A percentile compares a stretch with the other conserved stretches of the same genome.
phyloP scores from a whole-genome alignment of 1,284 basidiomycete species.

The Fomitopsis betulina region DNA sequence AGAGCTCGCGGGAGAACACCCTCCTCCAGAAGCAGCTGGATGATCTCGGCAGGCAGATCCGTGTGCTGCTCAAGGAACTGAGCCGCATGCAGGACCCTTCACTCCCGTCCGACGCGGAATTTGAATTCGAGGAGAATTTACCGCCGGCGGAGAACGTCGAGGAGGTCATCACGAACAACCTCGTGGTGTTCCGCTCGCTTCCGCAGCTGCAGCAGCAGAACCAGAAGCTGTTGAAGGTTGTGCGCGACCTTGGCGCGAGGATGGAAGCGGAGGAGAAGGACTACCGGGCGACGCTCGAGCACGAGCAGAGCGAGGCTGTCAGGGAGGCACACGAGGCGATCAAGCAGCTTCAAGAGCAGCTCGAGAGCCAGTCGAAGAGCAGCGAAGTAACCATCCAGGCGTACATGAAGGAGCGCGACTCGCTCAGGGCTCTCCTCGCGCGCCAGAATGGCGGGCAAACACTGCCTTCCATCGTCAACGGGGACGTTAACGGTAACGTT shows the following conservation, averaged over 20 bases:
- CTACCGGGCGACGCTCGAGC: slow-evolving; percentile 57
- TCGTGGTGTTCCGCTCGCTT: slow-evolving; percentile 86
- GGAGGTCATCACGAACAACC: slow-evolving; percentile 81
- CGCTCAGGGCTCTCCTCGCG: slow-evolving; percentile 72
- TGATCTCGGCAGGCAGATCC: slow-evolving; percentile 87
- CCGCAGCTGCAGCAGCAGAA: slow-evolving; percentile 86
- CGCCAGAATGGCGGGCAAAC: slow-evolving; percentile 30
- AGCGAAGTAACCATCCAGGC: slow-evolving; percentile 72
- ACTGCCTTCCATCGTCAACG: slow-evolving; percentile 1
- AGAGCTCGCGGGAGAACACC: slow-evolving; percentile 63
- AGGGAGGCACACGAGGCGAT: slow-evolving; percentile 87
- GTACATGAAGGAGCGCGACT: slow-evolving; percentile 84
- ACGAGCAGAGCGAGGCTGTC: slow-evolving; percentile 78
- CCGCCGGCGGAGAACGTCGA: slow-evolving; percentile 58
- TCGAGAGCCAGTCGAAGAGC: slow-evolving; percentile 66
- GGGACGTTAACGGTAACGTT: slow-evolving; percentile 31
- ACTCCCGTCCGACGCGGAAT: slow-evolving; percentile 68
- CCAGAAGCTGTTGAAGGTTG: slow-evolving; percentile 80
- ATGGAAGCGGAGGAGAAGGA: slow-evolving; percentile 77
- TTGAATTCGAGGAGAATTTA: slow-evolving; percentile 42
- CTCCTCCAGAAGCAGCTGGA: slow-evolving; percentile 75
- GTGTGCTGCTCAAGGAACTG: slow-evolving; percentile 74
- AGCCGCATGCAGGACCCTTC: slow-evolving; percentile 79
- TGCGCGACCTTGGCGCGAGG: slow-evolving; percentile 74
- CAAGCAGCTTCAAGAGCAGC: slow-evolving; percentile 69